phyloP scores from a whole-genome alignment of 371 early-diverging fungal species.

The Actinomucor elegans region DNA sequence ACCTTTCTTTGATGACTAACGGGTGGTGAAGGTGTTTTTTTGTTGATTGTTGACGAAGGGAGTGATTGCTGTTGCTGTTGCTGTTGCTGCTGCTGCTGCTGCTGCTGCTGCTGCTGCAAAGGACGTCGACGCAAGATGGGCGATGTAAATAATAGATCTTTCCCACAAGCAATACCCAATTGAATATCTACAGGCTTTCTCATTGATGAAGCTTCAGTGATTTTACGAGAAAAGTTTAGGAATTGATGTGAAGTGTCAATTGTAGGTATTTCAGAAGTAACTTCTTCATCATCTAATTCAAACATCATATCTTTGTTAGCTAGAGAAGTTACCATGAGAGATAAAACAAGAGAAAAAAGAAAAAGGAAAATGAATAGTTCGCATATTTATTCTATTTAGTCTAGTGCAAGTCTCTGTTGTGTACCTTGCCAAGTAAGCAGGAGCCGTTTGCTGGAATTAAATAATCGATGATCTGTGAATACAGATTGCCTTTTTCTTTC shows the following conservation, averaged over 20 bases:
- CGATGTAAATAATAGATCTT: slow-evolving; percentile 11
- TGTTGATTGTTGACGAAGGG: background rate
- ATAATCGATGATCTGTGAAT: no score
- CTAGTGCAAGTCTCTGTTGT: background rate
- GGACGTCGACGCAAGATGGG: background rate
- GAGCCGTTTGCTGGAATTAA: no score
- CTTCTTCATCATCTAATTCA: slow-evolving; percentile 9
- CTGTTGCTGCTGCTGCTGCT: background rate
- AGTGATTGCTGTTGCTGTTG: background rate
- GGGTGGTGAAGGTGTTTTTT: no score
- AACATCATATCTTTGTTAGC: background rate
- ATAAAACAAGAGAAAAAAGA: background rate
- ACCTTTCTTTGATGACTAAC: no score
- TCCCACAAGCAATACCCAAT: slow-evolving; percentile 25
- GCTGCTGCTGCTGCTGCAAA: background rate
- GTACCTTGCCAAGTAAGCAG: no score
- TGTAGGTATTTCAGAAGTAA: background rate
- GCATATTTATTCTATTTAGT: background rate
- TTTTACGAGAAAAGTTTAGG: slow-evolving; percentile 20
- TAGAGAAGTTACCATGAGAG: background rate
- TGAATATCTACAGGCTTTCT: slow-evolving; percentile 30
- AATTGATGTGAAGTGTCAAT: slow-evolving; percentile 17
- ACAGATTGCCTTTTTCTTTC: no score
- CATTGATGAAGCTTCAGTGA: slow-evolving; percentile 17
- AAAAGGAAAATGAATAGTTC: background rate